These are phyloP conservation scores for Xylaria multiplex DNA, from an alignment of 2,329 filamentous ascomycete genomes.

Conservation along the genomic window DNA sequence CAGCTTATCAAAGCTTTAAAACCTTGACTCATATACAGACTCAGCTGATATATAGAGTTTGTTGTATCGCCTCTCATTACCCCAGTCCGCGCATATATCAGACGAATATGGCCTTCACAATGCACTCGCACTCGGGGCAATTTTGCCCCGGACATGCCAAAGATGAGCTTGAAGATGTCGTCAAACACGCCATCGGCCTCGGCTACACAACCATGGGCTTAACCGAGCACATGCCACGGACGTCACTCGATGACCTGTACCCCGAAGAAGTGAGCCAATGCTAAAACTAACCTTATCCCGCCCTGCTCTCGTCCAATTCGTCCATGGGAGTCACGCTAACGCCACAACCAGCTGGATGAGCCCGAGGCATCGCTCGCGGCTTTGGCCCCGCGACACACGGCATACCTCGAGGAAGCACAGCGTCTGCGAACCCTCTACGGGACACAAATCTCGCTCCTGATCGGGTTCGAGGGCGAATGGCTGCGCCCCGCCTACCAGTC, in stretches of 20 bases:
- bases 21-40: not conserved
- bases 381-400: conserved; percentile 68
- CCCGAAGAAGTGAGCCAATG: conserved; percentile 77
- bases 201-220: conserved; percentile 86
- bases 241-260: conserved; percentile 79
- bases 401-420: conserved; percentile 79
- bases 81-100: not conserved
- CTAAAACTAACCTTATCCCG: too few species aligned
- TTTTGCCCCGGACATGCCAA: conserved; percentile 93
- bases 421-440: conserved; percentile 78
- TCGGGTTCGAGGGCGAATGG: conserved; percentile 95
- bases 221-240: conserved; percentile 95
- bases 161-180: conserved; percentile 83
- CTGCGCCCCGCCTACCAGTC: conserved; percentile 73
- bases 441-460: conserved; percentile 76
- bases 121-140: conserved; percentile 97
- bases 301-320: too few species aligned
- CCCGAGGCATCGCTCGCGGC: conserved; percentile 58
- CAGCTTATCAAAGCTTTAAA: not conserved
- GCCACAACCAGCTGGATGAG: conserved; percentile 57
- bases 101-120: conserved; percentile 85
- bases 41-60: not conserved
- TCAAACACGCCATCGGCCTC: conserved; percentile 79
- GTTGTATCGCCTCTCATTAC: too few species aligned
- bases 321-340: not conserved